A percentile compares a stretch with the other conserved stretches of the same genome.
phyloP scores from a whole-genome alignment of 192 early-diverging fungal species.

The Podila epigama region DNA sequence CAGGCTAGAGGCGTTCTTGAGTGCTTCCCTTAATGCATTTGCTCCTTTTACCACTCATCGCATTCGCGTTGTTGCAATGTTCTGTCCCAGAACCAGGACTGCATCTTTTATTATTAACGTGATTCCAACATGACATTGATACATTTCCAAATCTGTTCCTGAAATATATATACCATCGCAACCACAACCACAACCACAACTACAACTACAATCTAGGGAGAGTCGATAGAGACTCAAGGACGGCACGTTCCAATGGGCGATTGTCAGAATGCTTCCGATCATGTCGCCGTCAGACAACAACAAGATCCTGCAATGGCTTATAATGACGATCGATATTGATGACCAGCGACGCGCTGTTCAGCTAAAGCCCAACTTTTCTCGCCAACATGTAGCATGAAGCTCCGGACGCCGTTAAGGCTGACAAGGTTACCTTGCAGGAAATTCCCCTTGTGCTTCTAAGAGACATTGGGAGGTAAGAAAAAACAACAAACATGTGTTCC shows the following conservation, averaged over 20 bases:
- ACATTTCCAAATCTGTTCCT: too few relatives aligned
- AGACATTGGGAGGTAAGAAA: slow-evolving; percentile 44
- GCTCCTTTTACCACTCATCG: too few relatives aligned
- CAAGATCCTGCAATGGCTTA: slow-evolving; percentile 42
- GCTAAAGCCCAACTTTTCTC: slow-evolving; percentile 67
- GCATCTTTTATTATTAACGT: not conserved
- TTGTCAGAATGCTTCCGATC: slow-evolving; percentile 45
- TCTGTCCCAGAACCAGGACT: too few relatives aligned
- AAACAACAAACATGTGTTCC: not conserved
- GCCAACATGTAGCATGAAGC: slow-evolving; percentile 83
- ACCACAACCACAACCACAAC: too few relatives aligned
- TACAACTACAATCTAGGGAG: slow-evolving; percentile 11
- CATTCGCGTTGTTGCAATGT: too few relatives aligned
- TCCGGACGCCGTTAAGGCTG: slow-evolving; percentile 69
- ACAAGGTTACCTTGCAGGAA: slow-evolving; percentile 54
- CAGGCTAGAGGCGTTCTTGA: too few relatives aligned
- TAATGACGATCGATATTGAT: slow-evolving; percentile 45
- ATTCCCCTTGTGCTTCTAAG: slow-evolving; percentile 50
- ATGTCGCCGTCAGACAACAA: slow-evolving; percentile 12
- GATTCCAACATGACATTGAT: not conserved
- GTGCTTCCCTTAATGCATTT: too few relatives aligned
- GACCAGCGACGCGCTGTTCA: slow-evolving; percentile 52
- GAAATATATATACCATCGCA: too few relatives aligned
- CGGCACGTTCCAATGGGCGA: slow-evolving; percentile 27
- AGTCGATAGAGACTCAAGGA: slow-evolving; percentile 42